A percentile compares a stretch with the other conserved stretches of the same genome.
Conservation (phyloP, 768 basidiomycete genomes). For the Lactarius trivialis region DNA sequence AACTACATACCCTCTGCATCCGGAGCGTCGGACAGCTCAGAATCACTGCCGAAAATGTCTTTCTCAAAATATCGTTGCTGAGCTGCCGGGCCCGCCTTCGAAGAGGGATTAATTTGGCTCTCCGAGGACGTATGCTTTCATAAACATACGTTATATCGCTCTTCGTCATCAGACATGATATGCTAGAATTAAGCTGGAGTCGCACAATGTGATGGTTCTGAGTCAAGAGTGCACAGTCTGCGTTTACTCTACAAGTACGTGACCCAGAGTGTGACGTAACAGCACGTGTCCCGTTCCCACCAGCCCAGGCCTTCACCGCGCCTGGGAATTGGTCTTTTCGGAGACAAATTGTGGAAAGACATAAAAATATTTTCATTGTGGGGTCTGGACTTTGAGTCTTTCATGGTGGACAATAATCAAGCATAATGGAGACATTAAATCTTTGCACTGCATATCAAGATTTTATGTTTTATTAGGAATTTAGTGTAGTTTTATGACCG, state of each 20-base stretch:
- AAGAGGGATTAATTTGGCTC: background rate
- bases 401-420: too few species aligned
- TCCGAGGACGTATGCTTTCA: background rate
- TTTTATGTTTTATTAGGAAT: too few species aligned
- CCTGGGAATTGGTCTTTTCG: too few species aligned
- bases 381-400: too few species aligned
- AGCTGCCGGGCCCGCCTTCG: constrained; percentile 4
- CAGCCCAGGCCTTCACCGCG: too few species aligned
- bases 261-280: background rate
- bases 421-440: too few species aligned
- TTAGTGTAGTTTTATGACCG: too few species aligned
- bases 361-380: too few species aligned
- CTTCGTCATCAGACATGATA: constrained; percentile 19
- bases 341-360: too few species aligned
- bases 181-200: background rate
- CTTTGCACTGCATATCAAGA: too few species aligned
- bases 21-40: constrained; percentile 18
- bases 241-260: background rate
- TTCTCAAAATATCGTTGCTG: constrained; percentile 20
- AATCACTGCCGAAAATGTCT: constrained; percentile 20
- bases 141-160: constrained; percentile 4
- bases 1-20: constrained; percentile 14
- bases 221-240: background rate
- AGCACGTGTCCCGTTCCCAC: too few species aligned
- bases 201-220: background rate